Evolutionary conservation across 2,329 filamentous ascomycete species (phyloP).

Genomic region (Waltergamsia citrina): DNA sequence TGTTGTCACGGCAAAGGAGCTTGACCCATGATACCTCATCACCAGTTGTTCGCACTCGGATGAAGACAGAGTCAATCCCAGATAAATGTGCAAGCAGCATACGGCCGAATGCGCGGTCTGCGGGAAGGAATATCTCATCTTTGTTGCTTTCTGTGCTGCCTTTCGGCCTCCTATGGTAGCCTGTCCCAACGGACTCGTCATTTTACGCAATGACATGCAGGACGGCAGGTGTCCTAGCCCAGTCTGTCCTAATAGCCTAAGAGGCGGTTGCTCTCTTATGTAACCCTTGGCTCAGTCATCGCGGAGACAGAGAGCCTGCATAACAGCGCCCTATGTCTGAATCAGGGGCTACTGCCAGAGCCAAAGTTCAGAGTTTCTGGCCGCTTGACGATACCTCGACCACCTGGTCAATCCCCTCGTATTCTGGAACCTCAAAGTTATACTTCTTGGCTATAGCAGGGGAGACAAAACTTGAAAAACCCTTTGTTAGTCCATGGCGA

Average conservation of each 20-base stretch:
- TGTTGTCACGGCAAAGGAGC: no score
- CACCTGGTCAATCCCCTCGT: conserved; percentile 81
- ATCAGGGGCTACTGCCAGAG: neutral
- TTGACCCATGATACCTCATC: conserved; percentile 5
- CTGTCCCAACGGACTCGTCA: conserved; percentile 34
- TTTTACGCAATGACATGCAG: conserved; percentile 34
- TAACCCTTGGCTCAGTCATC: no score
- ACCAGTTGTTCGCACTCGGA: conserved; percentile 9
- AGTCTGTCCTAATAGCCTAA: conserved; percentile 48
- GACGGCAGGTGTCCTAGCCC: conserved; percentile 48
- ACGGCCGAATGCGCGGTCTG: conserved; percentile 48
- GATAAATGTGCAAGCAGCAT: conserved; percentile 53
- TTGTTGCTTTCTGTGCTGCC: conserved; percentile 44
- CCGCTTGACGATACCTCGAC: conserved; percentile 56
- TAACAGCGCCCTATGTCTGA: no score
- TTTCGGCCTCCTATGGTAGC: conserved; percentile 37
- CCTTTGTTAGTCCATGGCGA: no score
- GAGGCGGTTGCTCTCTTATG: conserved; percentile 45
- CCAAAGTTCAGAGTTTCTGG: conserved; percentile 38
- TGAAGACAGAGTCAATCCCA: conserved; percentile 6
- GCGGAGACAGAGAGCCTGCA: no score
- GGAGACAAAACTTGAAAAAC: conserved; percentile 61
- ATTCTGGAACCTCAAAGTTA: conserved; percentile 70
- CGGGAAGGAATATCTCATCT: conserved; percentile 49
- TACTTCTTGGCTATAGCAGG: conserved; percentile 76